These are phyloP conservation scores for Cenchrus fungigraminus DNA, from an alignment of 176 grass and related monocot genomes.

Conservation along the genomic window DNA sequence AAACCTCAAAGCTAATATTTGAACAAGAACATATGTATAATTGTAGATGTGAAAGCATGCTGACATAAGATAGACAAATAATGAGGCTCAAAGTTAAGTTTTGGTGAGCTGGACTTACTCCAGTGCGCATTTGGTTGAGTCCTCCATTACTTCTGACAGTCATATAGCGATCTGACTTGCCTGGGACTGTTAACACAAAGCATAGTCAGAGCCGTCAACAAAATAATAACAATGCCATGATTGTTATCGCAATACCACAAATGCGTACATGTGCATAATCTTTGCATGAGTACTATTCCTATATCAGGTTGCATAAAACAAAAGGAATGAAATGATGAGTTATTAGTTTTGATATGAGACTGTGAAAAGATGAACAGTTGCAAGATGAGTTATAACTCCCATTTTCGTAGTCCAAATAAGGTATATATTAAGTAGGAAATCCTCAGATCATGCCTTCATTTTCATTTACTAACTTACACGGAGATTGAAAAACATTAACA, in stretches of 20 bases:
- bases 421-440: conserved; percentile 19
- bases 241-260: neutral
- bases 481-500: neutral
- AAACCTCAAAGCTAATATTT: conserved; percentile 7
- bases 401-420: conserved; percentile 25
- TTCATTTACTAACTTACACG: conserved; percentile 11
- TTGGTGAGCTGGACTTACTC: conserved; percentile 63
- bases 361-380: neutral
- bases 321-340: neutral
- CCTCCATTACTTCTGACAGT: conserved; percentile 97
- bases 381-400: conserved; percentile 8
- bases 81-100: conserved; percentile 17
- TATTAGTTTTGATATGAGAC: neutral
- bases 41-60: conserved; percentile 8
- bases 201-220: conserved; percentile 7
- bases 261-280: neutral
- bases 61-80: neutral
- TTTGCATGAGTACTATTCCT: neutral
- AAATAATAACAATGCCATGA: conserved; percentile 8
- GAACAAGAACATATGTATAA: conserved; percentile 2
- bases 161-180: conserved; percentile 60
- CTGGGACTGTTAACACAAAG: conserved; percentile 50
- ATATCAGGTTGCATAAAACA: neutral
- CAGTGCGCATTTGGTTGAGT: conserved; percentile 98
- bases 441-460: neutral